A percentile compares a stretch with the other conserved stretches of the same genome.
Evolutionary conservation across 352 stramenopile species (phyloP).

Genomic region (Phytopythium cucurbitacearum): DNA sequence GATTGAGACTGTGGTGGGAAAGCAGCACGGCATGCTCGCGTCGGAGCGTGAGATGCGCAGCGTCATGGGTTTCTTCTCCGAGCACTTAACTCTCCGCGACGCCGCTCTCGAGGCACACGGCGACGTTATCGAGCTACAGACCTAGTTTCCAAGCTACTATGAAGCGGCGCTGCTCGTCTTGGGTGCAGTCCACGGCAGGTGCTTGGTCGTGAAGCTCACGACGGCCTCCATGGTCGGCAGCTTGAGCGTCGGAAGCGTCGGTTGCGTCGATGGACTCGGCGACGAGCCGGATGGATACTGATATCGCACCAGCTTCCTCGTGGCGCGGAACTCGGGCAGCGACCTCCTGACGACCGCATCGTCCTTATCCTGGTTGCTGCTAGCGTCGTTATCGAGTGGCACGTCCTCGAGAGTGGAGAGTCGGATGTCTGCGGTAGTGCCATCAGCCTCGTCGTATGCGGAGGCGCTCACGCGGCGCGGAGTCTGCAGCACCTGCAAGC

Average conservation of each 20-base stretch:
- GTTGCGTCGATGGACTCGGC: neutral
- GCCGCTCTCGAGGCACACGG: constrained; percentile 40
- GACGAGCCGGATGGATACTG: neutral
- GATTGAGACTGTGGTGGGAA: constrained; percentile 11
- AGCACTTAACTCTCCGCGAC: constrained; percentile 46
- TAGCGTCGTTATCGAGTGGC: neutral
- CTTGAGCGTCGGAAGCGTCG: neutral
- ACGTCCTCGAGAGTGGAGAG: neutral
- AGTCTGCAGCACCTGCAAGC: neutral
- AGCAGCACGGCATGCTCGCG: constrained; percentile 52
- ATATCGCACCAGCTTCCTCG: constrained; percentile 5
- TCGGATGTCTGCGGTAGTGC: neutral
- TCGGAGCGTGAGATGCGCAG: constrained; percentile 44
- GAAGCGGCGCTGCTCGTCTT: neutral
- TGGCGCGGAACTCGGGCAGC: constrained; percentile 1
- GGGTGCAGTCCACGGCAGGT: constrained; percentile 1
- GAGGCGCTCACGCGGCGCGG: constrained; percentile 3
- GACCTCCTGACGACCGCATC: neutral
- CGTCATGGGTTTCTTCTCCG: constrained; percentile 60
- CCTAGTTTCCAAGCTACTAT: neutral
- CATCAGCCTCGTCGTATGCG: neutral
- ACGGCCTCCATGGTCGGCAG: constrained; percentile 4
- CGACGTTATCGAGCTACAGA: constrained; percentile 53
- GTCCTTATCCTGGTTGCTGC: neutral
- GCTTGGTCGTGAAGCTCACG: constrained; percentile 3